A percentile compares a stretch with the other conserved stretches of the same genome.
These are phyloP conservation scores for Podaxis sp. DNA, from an alignment of 768 basidiomycete genomes.

Conservation along the genomic window DNA sequence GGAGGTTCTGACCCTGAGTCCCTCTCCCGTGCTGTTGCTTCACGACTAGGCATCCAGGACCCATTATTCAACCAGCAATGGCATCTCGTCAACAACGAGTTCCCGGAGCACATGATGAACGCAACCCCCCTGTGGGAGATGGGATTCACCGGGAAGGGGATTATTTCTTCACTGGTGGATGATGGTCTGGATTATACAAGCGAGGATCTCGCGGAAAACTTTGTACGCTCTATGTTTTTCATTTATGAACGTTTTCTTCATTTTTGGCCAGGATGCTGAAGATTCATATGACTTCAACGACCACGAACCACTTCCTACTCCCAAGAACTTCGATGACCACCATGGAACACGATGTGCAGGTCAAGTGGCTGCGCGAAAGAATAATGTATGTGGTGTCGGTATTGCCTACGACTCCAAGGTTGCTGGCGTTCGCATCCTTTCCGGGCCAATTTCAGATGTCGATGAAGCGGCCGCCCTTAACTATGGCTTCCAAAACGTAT, in stretches of 20 bases:
- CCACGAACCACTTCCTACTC: conserved; percentile 82
- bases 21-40: conserved; percentile 47
- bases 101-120: conserved; percentile 85
- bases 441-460: conserved; percentile 89
- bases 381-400: conserved; percentile 91
- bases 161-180: conserved; percentile 88
- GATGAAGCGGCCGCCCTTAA: conserved; percentile 97
- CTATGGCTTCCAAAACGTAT: conserved; percentile 88
- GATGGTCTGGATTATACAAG: conserved; percentile 92
- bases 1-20: conserved; percentile 21
- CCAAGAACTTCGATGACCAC: conserved; percentile 86
- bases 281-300: conserved; percentile 98
- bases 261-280: conserved; percentile 67
- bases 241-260: conserved; percentile 19
- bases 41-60: conserved; percentile 69
- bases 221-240: conserved; percentile 55
- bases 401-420: conserved; percentile 91
- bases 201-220: conserved; percentile 86
- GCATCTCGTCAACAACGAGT: conserved; percentile 91
- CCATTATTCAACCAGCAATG: conserved; percentile 86
- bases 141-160: conserved; percentile 83
- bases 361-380: conserved; percentile 90
- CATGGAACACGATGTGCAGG: conserved; percentile 99
- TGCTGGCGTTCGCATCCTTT: conserved; percentile 93
- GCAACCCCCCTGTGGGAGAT: conserved; percentile 90